phyloP scores from a whole-genome alignment of 495 filamentous ascomycete species.

The Tuber umbilicatum region DNA sequence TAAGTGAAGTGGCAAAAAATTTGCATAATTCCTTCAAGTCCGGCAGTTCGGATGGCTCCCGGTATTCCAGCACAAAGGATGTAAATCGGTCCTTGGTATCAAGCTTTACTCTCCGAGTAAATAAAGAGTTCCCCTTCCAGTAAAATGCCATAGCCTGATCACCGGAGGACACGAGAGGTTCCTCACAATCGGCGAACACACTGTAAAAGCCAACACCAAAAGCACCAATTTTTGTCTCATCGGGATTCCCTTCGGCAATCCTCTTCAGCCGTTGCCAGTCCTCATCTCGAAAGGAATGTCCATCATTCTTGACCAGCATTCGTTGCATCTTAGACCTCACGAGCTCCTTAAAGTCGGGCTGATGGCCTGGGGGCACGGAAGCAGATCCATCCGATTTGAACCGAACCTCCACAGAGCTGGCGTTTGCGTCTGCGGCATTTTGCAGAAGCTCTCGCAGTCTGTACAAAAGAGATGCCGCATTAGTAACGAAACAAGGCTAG shows the following conservation, averaged over 20 bases:
- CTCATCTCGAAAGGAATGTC: conserved; percentile 70
- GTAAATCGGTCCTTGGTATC: conserved; percentile 62
- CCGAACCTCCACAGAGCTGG: conserved; percentile 78
- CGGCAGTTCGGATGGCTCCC: conserved; percentile 80
- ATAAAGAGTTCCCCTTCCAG: conserved; percentile 93
- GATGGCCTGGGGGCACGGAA: conserved; percentile 24
- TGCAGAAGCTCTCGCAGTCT: conserved; percentile 85
- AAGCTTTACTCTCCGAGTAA: conserved; percentile 72
- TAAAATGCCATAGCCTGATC: conserved; percentile 94
- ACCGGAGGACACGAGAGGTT: conserved; percentile 90
- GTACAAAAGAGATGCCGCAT: conserved; percentile 47
- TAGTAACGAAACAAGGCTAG: conserved; percentile 3
- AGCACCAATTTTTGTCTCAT: conserved; percentile 97
- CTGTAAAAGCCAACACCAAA: conserved; percentile 99
- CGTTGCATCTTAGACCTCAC: conserved; percentile 74
- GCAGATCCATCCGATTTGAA: conserved; percentile 69
- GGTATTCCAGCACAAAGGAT: conserved; percentile 84
- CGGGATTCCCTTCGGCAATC: conserved; percentile 96
- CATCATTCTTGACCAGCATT: conserved; percentile 83
- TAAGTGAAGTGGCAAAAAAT: conserved; percentile 90
- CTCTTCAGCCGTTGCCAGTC: conserved; percentile 93
- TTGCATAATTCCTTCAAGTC: conserved; percentile 76
- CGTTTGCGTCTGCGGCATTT: conserved; percentile 92
- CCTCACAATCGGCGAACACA: conserved; percentile 96
- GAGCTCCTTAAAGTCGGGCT: conserved; percentile 66